Evolutionary conservation across 2,329 filamentous ascomycete genomes (phyloP), one percentile per base, ranked within the genome.

Genomic region (Cyanodermella asteris): DNA sequence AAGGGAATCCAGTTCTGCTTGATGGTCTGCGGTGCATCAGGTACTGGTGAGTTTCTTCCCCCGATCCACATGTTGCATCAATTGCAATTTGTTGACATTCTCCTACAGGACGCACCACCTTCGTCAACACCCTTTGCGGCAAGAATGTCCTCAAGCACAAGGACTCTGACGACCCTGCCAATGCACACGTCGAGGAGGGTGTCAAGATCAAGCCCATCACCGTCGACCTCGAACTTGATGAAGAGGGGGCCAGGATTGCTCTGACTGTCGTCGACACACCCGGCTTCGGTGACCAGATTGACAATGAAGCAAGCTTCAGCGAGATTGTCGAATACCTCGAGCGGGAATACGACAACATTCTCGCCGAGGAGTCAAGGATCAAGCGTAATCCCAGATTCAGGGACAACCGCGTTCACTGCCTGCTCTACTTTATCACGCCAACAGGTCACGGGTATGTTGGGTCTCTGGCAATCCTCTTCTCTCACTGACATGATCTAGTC

Each of bases 301-400:
- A 97, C 60, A 97, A 97, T 50, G 87, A 97, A 61, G 80, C 81
- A 46, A 91, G 36, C 44, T 97, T 97, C 52, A 74, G 75, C 42
- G 87, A 94, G 56, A 97, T 97, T 44, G 82, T 91, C 40, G 84
- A 82, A 40, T 93, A 91, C 57, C 77, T 97, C 44, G 87, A 97
- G 65, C 72, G 84, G 59, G 84, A 97, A 69, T 94, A 94, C 55
- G 87, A 97, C 55, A 82, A 94, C 51, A 94, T 97, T 63, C 68
- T 97, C 42, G 84, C 87, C 34, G 84, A 94, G 60, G 87, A 97
- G 61, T 94, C 87, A 44, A 80, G 87, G 62, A 97, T 97, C 65
- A 97, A 97, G 77, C 87, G 87, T 81, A 97, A 97, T 62, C 87
- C 87, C 41, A 73, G 87, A 46, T 97, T 97, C 74, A 74, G 87